A percentile compares a stretch with the other conserved stretches of the same genome.
These are phyloP conservation scores for Exophiala oligosperma DNA, from an alignment of 2,329 filamentous ascomycete species.

Conservation along the genomic window DNA sequence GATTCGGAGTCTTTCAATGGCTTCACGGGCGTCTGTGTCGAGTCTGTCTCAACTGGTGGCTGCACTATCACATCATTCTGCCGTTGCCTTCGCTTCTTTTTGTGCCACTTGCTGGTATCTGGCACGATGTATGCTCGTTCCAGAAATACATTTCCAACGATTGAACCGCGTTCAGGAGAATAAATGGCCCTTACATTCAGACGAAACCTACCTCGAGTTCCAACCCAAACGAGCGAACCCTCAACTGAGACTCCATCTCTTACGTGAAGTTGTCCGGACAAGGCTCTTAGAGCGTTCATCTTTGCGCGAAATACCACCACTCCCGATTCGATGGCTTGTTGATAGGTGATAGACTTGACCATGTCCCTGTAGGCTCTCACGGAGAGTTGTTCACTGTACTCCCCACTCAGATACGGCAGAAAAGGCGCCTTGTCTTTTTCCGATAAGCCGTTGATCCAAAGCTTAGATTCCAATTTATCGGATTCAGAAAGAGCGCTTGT, in stretches of 20 bases:
- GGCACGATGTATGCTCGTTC: constrained; percentile 15
- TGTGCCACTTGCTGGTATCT: constrained; percentile 14
- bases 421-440: constrained; percentile 10
- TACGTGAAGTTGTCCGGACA: constrained; percentile 1
- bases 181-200: constrained; percentile 23
- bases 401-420: constrained; percentile 22
- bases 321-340: constrained; percentile 19
- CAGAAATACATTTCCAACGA: constrained; percentile 19
- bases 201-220: constrained; percentile 19
- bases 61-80: background rate
- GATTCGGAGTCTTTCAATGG: background rate
- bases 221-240: constrained; percentile 18
- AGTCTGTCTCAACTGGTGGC: background rate
- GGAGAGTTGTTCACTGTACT: constrained; percentile 17
- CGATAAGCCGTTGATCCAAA: constrained; percentile 3
- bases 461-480: constrained; percentile 7
- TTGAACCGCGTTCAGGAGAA: constrained; percentile 14
- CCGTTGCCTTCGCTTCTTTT: background rate
- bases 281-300: constrained; percentile 6
- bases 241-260: constrained; percentile 14
- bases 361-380: constrained; percentile 14
- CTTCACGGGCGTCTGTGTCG: background rate
- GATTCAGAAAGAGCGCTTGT: constrained; percentile 1
- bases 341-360: constrained; percentile 24
- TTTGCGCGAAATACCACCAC: constrained; percentile 18